Percentiles rank a stretch among this genome's conserved stretches.
phyloP scores from a whole-genome alignment of 805 yeast species.

The Wickerhamomyces bisporus region DNA sequence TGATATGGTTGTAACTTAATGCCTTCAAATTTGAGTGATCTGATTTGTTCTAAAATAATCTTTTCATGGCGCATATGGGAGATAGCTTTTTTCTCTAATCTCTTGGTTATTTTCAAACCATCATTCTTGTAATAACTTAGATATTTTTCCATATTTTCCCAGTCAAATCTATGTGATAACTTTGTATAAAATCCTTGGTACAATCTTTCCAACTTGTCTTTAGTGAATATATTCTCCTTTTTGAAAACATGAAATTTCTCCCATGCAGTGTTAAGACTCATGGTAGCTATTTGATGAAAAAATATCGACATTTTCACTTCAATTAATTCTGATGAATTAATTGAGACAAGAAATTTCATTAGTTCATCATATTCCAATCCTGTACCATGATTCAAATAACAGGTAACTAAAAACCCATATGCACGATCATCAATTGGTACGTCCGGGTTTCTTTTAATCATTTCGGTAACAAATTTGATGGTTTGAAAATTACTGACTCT shows the following conservation, averaged over 20 bases:
- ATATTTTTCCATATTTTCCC: conserved; percentile 8
- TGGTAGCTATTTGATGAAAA: conserved; percentile 1
- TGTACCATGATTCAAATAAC: conserved; percentile 6
- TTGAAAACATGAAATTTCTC: background rate
- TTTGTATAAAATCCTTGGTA: conserved; percentile 9
- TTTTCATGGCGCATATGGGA: conserved; percentile 1
- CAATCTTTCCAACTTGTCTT: conserved; percentile 5
- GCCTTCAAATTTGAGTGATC: background rate
- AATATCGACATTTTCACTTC: conserved; percentile 8
- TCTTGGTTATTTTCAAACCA: conserved; percentile 3
- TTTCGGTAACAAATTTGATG: conserved; percentile 15
- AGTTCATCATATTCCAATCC: conserved; percentile 1
- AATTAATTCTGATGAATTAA: conserved; percentile 6
- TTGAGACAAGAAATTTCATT: conserved; percentile 5
- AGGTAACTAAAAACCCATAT: conserved; percentile 8
- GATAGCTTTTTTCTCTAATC: conserved; percentile 4
- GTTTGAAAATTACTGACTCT: conserved; percentile 16
- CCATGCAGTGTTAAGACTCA: background rate
- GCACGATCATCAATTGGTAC: conserved; percentile 15
- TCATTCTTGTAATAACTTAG: conserved; percentile 7
- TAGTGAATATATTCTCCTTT: background rate
- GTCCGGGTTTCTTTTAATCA: conserved; percentile 18
- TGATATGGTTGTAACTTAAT: conserved; percentile 3
- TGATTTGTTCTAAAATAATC: background rate
- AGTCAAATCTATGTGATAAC: conserved; percentile 6